Evolutionary conservation across 1,139 yeast species (phyloP).

Genomic region (Scheffersomyces segobiensis): DNA sequence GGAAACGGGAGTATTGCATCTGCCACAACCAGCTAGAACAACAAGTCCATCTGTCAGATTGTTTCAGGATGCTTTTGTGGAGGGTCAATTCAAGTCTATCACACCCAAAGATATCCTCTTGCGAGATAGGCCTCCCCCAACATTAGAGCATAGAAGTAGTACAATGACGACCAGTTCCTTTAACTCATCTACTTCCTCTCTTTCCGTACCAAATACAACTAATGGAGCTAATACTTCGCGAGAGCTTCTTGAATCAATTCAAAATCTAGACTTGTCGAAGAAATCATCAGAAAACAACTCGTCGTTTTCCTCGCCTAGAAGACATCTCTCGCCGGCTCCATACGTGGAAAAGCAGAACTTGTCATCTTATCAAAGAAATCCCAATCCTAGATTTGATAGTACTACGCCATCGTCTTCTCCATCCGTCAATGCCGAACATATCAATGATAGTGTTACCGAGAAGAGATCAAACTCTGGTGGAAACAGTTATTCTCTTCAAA

Average conservation of each 20-base stretch:
- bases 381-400: constrained; percentile 22
- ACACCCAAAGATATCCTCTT: constrained; percentile 45
- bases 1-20: constrained; percentile 16
- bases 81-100: constrained; percentile 27
- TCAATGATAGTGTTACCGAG: constrained; percentile 11
- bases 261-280: constrained; percentile 8
- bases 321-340: constrained; percentile 57
- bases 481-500: constrained; percentile 5
- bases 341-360: constrained; percentile 48
- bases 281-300: constrained; percentile 26
- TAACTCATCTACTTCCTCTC: neutral
- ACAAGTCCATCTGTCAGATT: constrained; percentile 32
- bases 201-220: neutral
- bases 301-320: constrained; percentile 49
- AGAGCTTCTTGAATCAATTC: neutral
- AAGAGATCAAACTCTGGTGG: constrained; percentile 18
- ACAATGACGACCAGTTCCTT: neutral
- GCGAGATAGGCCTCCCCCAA: constrained; percentile 24
- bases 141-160: constrained; percentile 4
- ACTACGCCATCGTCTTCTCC: constrained; percentile 53
- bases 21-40: constrained; percentile 37
- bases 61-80: constrained; percentile 41
- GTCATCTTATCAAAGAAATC: constrained; percentile 57
- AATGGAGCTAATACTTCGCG: neutral
- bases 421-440: constrained; percentile 11